phyloP scores from a whole-genome alignment of 768 basidiomycete genomes.

The Lactarius akahatsu region DNA sequence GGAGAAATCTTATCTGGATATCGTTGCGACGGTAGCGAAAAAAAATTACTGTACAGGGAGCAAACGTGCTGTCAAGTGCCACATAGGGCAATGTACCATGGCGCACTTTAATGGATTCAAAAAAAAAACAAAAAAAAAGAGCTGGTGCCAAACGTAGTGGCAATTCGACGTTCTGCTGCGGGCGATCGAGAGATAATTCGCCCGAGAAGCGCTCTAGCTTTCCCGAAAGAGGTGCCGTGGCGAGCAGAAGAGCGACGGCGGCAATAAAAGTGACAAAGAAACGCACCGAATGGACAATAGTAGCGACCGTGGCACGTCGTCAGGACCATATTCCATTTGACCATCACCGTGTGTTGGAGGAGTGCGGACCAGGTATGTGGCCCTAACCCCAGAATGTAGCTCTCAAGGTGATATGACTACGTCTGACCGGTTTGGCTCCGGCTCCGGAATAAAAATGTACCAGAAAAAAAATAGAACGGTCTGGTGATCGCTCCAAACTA shows the following conservation, averaged over 20 bases:
- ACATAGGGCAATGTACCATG: too few species aligned
- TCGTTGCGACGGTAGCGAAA: not conserved
- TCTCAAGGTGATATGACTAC: not conserved
- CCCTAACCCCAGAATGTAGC: not conserved
- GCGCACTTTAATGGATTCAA: too few species aligned
- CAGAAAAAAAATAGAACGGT: not conserved
- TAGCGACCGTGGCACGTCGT: not conserved
- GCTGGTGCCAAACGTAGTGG: constrained; percentile 5
- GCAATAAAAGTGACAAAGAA: not conserved
- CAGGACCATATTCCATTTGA: not conserved
- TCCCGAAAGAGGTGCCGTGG: not conserved
- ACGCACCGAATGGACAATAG: not conserved
- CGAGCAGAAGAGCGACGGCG: not conserved
- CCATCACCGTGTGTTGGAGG: not conserved
- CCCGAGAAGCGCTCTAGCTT: not conserved
- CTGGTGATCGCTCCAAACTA: not conserved
- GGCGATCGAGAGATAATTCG: not conserved
- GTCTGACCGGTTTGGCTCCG: too few species aligned
- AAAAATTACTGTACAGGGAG: too few species aligned
- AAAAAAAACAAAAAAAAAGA: not conserved
- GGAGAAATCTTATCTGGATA: constrained; percentile 2
- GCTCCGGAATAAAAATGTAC: too few species aligned
- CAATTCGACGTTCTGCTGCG: constrained; percentile 1
- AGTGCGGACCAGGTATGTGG: not conserved
- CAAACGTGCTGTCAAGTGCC: too few species aligned